A percentile compares a stretch with the other conserved stretches of the same genome.
These are phyloP conservation scores for Dactylella cylindrospora DNA, from an alignment of 2,329 filamentous ascomycete genomes.

Conservation along the genomic window DNA sequence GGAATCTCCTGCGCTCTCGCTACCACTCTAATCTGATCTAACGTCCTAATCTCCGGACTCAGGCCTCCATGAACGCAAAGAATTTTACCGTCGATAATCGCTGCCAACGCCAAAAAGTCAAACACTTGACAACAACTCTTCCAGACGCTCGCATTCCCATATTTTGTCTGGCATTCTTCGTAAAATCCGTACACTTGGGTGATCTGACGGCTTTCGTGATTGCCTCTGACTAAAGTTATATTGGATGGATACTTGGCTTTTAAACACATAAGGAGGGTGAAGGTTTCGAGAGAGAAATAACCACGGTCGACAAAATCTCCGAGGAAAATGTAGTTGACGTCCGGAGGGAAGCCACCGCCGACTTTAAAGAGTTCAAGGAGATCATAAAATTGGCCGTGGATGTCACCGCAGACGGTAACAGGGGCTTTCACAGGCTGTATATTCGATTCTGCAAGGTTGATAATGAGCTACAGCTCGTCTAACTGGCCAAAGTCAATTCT, in stretches of 20 bases:
- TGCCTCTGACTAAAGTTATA: constrained; percentile 72
- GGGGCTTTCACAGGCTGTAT: constrained; percentile 97
- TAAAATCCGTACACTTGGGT: constrained; percentile 79
- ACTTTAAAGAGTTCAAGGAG: constrained; percentile 95
- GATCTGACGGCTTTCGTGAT: constrained; percentile 75
- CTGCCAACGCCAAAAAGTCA: constrained; percentile 72
- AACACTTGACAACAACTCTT: constrained; percentile 78
- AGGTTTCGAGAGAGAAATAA: constrained; percentile 73
- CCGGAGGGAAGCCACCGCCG: constrained; percentile 87
- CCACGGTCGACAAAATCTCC: constrained; percentile 74
- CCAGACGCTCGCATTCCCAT: constrained; percentile 76
- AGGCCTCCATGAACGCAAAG: constrained; percentile 72
- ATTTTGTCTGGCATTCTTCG: constrained; percentile 75
- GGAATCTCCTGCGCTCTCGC: constrained; percentile 74
- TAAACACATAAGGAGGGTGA: constrained; percentile 70
- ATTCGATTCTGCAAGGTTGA: constrained; percentile 74
- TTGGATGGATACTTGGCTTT: constrained; percentile 74
- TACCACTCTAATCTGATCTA: constrained; percentile 74
- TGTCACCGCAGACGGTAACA: constrained; percentile 96
- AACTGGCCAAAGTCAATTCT: neutral
- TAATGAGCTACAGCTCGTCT: neutral
- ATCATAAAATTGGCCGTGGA: constrained; percentile 98
- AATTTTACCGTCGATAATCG: constrained; percentile 72
- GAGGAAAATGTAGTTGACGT: constrained; percentile 71
- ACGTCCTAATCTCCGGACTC: constrained; percentile 70